Evolutionary conservation across 2,329 filamentous ascomycete species (phyloP).

Genomic region (Pseudogymnoascus sp.): DNA sequence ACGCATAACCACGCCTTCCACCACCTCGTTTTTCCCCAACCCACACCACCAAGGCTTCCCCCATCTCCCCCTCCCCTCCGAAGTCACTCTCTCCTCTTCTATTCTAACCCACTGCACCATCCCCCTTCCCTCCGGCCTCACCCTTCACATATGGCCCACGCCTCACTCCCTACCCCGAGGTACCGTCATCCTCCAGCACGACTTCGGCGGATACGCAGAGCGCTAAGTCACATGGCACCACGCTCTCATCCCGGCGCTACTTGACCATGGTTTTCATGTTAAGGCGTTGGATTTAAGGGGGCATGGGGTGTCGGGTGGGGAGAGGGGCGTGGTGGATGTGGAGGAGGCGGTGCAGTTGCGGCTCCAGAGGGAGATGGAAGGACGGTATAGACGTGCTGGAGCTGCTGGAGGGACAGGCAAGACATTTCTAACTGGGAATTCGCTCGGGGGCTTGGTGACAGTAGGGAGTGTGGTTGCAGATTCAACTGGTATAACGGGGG

Average conservation of each 20-base stretch:
- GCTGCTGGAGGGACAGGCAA: background rate
- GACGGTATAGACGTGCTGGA: background rate
- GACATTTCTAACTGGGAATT: background rate
- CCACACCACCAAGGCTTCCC: too few relatives aligned
- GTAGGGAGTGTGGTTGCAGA: background rate
- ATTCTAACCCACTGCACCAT: background rate
- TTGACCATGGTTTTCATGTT: background rate
- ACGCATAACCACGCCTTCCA: too few relatives aligned
- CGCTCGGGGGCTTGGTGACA: background rate
- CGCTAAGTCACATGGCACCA: background rate
- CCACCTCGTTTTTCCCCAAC: too few relatives aligned
- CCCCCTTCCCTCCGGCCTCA: background rate
- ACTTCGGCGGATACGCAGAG: background rate
- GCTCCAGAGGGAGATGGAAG: background rate
- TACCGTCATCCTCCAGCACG: background rate
- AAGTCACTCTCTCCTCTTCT: too few relatives aligned
- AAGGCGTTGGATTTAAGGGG: background rate
- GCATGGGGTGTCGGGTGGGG: background rate
- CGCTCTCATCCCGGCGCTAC: background rate
- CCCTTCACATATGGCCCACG: background rate
- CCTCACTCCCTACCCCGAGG: background rate
- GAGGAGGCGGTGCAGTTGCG: background rate
- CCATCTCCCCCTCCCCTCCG: too few relatives aligned
- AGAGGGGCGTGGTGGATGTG: background rate
- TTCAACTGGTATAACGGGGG: background rate